Conservation (phyloP, 805 yeast genomes). For the Yarrowia divulgata region DNA sequence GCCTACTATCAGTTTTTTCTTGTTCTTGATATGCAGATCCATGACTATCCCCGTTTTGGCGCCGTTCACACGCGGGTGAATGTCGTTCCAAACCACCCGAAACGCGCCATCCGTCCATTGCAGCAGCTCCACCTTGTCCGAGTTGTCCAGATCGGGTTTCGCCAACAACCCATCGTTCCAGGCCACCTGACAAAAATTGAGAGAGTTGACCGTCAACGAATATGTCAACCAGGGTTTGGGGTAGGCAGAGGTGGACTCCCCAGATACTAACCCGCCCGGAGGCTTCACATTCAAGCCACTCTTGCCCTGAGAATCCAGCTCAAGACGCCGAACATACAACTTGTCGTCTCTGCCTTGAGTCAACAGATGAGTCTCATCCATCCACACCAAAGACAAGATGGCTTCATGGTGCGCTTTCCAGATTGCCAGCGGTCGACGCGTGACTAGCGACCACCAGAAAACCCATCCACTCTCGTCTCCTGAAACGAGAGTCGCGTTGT, state of each 20-base stretch:
- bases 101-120: constrained; percentile 50
- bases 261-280: constrained; percentile 16
- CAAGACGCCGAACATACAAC: constrained; percentile 48
- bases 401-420: constrained; percentile 68
- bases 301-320: constrained; percentile 9
- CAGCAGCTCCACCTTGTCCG: constrained; percentile 66
- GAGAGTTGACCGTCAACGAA: constrained; percentile 71
- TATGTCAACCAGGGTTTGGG: constrained; percentile 51
- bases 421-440: constrained; percentile 61
- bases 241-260: constrained; percentile 44
- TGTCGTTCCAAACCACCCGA: constrained; percentile 19
- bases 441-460: constrained; percentile 68
- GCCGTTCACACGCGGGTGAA: constrained; percentile 8
- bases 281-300: constrained; percentile 41
- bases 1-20: constrained; percentile 56
- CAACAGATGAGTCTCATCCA: constrained; percentile 50
- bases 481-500: constrained; percentile 55
- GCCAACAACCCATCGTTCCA: constrained; percentile 53
- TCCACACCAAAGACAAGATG: constrained; percentile 59
- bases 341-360: constrained; percentile 75
- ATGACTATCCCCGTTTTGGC: constrained; percentile 70
- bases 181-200: constrained; percentile 75
- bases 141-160: constrained; percentile 69
- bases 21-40: constrained; percentile 57
- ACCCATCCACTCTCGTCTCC: constrained; percentile 70